Percentiles rank a stretch among this genome's conserved stretches.
phyloP scores from a whole-genome alignment of 352 stramenopile genomes.

The Poterioochromonas sp. region DNA sequence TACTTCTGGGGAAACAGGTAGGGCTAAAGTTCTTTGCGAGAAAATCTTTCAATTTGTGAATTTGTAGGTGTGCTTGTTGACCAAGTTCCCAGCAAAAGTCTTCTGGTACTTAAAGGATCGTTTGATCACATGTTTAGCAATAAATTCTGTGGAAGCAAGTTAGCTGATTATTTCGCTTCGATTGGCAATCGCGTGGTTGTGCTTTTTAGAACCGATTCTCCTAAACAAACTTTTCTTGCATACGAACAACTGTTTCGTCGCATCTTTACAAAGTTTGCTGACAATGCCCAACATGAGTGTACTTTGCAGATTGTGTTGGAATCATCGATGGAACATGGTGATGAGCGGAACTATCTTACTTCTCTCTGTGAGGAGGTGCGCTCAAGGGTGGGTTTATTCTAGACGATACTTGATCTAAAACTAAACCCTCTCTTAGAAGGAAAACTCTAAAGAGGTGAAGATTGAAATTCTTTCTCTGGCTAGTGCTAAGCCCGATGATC shows the following conservation, averaged over 20 bases:
- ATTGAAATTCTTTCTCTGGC: no score
- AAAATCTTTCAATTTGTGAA: neutral
- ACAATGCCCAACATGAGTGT: neutral
- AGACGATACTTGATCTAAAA: neutral
- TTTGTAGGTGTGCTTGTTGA: neutral
- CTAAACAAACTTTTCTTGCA: neutral
- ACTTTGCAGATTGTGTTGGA: neutral
- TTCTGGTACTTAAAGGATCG: neutral
- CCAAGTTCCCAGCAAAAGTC: neutral
- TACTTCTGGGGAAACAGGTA: neutral
- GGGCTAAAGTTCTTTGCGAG: neutral
- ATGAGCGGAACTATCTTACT: neutral
- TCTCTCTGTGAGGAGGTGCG: no score
- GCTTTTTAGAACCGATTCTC: neutral
- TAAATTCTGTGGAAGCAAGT: neutral
- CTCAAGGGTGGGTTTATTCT: neutral
- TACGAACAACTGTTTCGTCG: slow-evolving; percentile 7
- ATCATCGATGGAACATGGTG: neutral
- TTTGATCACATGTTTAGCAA: slow-evolving; percentile 6
- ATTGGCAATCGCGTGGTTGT: neutral
- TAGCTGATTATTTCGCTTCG: neutral
- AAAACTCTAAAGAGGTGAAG: neutral
- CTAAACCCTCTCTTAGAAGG: neutral
- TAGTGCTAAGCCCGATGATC: neutral
- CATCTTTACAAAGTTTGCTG: neutral